Conservation (phyloP, 768 basidiomycete genomes). For the Pilatotrama ljubarskyi region DNA sequence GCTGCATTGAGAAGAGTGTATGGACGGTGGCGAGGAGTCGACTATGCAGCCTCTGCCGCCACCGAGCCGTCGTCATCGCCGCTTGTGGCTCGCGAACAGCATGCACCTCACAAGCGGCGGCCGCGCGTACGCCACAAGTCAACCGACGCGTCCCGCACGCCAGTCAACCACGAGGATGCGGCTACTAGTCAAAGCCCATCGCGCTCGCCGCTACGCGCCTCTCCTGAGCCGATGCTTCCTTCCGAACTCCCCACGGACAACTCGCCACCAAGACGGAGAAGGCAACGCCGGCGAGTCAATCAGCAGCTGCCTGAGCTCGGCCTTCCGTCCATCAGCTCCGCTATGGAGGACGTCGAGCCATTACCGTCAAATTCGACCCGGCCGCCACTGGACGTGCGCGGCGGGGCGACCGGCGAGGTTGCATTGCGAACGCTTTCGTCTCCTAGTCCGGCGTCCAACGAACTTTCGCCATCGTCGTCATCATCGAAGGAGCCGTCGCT, state of each 20-base stretch:
- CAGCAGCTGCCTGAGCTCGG: background rate
- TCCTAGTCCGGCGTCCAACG: background rate
- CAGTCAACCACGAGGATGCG: background rate
- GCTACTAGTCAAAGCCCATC: no score
- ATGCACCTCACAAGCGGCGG: background rate
- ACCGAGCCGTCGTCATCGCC: background rate
- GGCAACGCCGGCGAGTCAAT: background rate
- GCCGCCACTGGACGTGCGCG: background rate
- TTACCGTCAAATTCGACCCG: background rate
- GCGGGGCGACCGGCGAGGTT: background rate
- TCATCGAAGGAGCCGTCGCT: background rate
- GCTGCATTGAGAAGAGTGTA: background rate
- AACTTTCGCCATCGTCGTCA: background rate
- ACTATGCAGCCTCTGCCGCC: background rate
- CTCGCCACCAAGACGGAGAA: background rate
- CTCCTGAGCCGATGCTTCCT: constrained; percentile 4
- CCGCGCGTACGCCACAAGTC: background rate
- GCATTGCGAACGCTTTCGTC: background rate
- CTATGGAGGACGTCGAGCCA: constrained; percentile 5
- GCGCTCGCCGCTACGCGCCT: background rate
- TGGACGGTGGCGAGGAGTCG: background rate
- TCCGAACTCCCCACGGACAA: background rate
- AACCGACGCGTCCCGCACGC: background rate
- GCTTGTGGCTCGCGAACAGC: background rate
- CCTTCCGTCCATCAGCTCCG: constrained; percentile 1